A percentile compares a stretch with the other conserved stretches of the same genome.
phyloP scores from a whole-genome alignment of 176 grass and related monocot genomes.

The Bolboschoenus planiculmis region DNA sequence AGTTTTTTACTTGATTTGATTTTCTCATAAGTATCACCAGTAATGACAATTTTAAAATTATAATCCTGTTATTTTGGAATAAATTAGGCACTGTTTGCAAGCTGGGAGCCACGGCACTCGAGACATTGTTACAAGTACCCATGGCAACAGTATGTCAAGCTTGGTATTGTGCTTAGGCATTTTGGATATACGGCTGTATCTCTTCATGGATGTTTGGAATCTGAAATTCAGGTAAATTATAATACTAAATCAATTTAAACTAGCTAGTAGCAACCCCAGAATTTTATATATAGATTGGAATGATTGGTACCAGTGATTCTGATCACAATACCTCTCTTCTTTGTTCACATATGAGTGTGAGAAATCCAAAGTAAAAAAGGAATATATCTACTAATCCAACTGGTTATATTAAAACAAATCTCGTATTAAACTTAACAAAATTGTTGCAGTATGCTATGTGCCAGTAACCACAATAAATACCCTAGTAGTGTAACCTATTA shows the following conservation, averaged over 20 bases:
- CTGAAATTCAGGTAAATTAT: constrained; percentile 73
- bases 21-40: background rate
- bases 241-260: background rate
- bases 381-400: background rate
- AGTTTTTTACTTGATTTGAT: constrained; percentile 9
- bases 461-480: background rate
- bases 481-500: background rate
- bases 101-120: constrained; percentile 94
- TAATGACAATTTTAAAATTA: background rate
- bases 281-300: background rate
- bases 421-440: background rate
- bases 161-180: constrained; percentile 69
- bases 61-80: background rate
- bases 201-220: constrained; percentile 89
- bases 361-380: background rate
- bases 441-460: background rate
- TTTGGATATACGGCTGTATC: constrained; percentile 79
- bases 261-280: background rate
- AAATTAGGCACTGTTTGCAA: constrained; percentile 75
- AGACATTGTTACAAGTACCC: constrained; percentile 85
- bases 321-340: background rate
- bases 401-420: background rate
- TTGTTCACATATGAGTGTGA: background rate
- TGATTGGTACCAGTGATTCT: background rate
- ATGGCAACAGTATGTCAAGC: constrained; percentile 92